Conservation (phyloP, 768 basidiomycete genomes). For the Roridomyces roridus region DNA sequence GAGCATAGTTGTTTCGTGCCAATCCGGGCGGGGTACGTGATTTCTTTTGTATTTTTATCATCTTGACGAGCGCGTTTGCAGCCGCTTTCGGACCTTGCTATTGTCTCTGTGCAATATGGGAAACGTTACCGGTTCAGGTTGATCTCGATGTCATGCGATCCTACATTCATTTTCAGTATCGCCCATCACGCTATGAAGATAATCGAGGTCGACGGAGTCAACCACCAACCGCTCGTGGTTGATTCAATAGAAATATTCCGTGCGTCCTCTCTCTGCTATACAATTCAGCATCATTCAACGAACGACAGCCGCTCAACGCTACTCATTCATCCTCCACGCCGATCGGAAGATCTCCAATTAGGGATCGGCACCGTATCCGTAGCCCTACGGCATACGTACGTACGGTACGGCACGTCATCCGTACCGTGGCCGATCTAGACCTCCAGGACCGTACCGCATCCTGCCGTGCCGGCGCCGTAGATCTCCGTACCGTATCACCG, state of each 20-base stretch:
- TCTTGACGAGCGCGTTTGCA: too few species aligned
- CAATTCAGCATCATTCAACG: not conserved
- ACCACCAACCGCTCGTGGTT: slow-evolving; percentile 34
- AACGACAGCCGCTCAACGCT: slow-evolving; percentile 39
- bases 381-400: not conserved
- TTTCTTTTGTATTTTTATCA: too few species aligned
- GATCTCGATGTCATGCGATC: too few species aligned
- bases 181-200: slow-evolving; percentile 43
- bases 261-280: not conserved
- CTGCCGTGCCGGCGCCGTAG: not conserved
- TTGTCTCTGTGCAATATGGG: too few species aligned
- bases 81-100: too few species aligned
- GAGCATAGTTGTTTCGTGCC: too few species aligned
- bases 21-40: too few species aligned
- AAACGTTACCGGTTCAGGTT: too few species aligned
- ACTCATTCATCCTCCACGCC: slow-evolving; percentile 52
- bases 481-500: not conserved
- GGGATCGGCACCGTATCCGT: not conserved
- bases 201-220: slow-evolving; percentile 46
- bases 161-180: slow-evolving; percentile 39
- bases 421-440: not conserved
- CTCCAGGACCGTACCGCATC: not conserved
- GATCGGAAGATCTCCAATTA: slow-evolving; percentile 39
- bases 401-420: not conserved
- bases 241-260: slow-evolving; percentile 40